phyloP scores from a whole-genome alignment of 768 basidiomycete species.

The Lentinula sp. region DNA sequence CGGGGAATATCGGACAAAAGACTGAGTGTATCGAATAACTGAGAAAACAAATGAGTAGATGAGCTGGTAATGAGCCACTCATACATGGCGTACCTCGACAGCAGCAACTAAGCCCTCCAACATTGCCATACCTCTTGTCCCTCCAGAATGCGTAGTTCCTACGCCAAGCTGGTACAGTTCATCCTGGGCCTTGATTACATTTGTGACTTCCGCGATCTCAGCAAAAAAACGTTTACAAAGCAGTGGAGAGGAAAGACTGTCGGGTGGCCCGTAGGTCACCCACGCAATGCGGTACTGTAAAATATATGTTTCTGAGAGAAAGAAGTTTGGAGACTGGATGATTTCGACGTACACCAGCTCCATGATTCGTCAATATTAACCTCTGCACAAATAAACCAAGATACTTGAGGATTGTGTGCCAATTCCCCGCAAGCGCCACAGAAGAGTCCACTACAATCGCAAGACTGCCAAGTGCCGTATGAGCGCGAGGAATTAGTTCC shows the following conservation, averaged over 20 bases:
- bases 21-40: constrained; percentile 34
- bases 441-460: constrained; percentile 1
- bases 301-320: background rate
- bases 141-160: constrained; percentile 46
- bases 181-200: constrained; percentile 37
- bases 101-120: constrained; percentile 68
- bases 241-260: constrained; percentile 48
- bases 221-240: constrained; percentile 54
- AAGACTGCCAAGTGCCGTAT: background rate
- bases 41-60: background rate
- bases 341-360: background rate
- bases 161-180: constrained; percentile 45
- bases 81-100: constrained; percentile 45
- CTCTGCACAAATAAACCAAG: background rate
- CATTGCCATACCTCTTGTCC: constrained; percentile 53
- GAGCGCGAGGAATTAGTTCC: background rate
- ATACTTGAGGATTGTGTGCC: background rate
- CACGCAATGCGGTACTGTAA: constrained; percentile 34
- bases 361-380: background rate
- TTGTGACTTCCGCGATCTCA: constrained; percentile 31
- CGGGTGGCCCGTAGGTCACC: constrained; percentile 59
- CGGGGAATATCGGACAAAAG: constrained; percentile 3
- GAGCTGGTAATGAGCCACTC: background rate
- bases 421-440: background rate
- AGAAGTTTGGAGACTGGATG: too few relatives aligned